A percentile compares a stretch with the other conserved stretches of the same genome.
phyloP scores from a whole-genome alignment of 1,139 yeast genomes.

The Taphrina flavorubra region DNA sequence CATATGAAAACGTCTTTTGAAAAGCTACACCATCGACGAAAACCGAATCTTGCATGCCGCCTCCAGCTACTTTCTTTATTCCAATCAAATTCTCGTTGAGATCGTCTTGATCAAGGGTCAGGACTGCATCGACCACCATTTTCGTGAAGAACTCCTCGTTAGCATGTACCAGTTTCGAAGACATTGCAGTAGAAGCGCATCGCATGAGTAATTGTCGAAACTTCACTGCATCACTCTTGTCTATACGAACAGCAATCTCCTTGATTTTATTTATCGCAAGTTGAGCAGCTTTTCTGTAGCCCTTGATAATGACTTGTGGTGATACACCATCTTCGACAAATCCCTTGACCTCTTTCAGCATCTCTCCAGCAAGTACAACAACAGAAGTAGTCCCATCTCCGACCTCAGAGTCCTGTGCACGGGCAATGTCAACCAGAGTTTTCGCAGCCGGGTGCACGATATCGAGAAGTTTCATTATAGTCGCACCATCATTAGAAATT shows the following conservation, averaged over 20 bases:
- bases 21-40: constrained; percentile 95
- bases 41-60: constrained; percentile 80
- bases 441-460: constrained; percentile 99
- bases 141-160: constrained; percentile 88
- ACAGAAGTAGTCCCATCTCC: constrained; percentile 99
- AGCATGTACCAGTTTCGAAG: constrained; percentile 86
- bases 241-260: constrained; percentile 76
- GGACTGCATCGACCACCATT: constrained; percentile 95
- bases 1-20: constrained; percentile 94
- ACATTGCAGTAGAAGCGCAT: constrained; percentile 97
- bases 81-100: constrained; percentile 91
- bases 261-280: constrained; percentile 74
- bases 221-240: constrained; percentile 55
- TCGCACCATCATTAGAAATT: constrained; percentile 94
- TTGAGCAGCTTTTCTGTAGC: constrained; percentile 80
- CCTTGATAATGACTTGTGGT: constrained; percentile 84
- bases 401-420: constrained; percentile 98
- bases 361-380: constrained; percentile 90
- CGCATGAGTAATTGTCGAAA: constrained; percentile 80
- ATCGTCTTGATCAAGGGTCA: constrained; percentile 80
- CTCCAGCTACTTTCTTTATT: constrained; percentile 93
- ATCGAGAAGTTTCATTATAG: constrained; percentile 86
- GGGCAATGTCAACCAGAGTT: constrained; percentile 89
- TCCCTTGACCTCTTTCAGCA: constrained; percentile 83
- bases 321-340: constrained; percentile 96